These are phyloP conservation scores for Penstemon davidsonii DNA, from an alignment of 257 asterid genomes.

Conservation along the genomic window DNA sequence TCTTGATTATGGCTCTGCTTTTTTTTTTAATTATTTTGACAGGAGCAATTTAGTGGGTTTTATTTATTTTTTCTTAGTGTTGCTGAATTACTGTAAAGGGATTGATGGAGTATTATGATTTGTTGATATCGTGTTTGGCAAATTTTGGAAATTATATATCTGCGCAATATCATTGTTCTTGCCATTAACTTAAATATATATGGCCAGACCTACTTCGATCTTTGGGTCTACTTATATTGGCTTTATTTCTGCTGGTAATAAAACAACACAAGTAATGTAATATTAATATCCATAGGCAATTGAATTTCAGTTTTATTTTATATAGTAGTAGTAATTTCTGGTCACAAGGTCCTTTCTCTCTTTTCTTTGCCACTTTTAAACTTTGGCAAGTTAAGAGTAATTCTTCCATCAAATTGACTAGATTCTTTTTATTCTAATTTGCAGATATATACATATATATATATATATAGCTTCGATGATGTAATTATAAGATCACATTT, in stretches of 20 bases:
- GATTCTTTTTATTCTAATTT: neutral
- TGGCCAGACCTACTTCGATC: no score
- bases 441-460: constrained; percentile 20
- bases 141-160: neutral
- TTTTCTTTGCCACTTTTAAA: no score
- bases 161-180: no score
- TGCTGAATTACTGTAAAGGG: constrained; percentile 5
- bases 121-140: neutral
- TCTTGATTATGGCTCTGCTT: constrained; percentile 16
- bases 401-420: constrained; percentile 13
- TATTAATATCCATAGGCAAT: constrained; percentile 9
- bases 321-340: neutral
- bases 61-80: neutral
- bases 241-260: neutral
- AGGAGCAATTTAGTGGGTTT: neutral
- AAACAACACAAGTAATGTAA: neutral
- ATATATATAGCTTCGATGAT: neutral
- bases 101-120: constrained; percentile 14
- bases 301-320: constrained; percentile 1
- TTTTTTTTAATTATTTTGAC: neutral
- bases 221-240: neutral
- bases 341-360: no score
- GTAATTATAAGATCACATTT: no score
- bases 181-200: no score
- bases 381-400: neutral